These are phyloP conservation scores for Astrothelium subdiscretum DNA, from an alignment of 495 filamentous ascomycete species.

Conservation along the genomic window DNA sequence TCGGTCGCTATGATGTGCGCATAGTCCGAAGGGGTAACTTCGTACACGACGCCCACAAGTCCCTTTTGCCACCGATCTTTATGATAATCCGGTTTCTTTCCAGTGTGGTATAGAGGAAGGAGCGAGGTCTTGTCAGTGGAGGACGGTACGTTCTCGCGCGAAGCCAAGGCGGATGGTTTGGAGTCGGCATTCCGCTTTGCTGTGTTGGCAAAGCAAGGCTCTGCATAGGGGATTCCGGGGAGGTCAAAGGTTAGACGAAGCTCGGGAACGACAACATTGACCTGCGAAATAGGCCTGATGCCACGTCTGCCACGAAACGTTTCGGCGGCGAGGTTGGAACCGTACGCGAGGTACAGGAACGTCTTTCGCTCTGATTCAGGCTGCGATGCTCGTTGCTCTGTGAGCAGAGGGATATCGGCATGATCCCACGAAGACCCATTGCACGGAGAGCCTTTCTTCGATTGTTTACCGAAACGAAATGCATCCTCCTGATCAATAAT, in stretches of 20 bases:
- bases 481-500: neutral
- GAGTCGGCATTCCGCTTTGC: conserved; percentile 37
- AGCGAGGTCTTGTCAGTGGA: conserved; percentile 7
- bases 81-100: conserved; percentile 24
- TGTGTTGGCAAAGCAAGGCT: conserved; percentile 89
- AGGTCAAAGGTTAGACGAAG: conserved; percentile 75
- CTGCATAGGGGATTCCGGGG: conserved; percentile 70
- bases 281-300: conserved; percentile 63
- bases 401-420: neutral
- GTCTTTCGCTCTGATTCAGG: conserved; percentile 32
- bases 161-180: neutral
- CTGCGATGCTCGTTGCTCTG: neutral
- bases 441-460: neutral
- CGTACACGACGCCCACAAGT: conserved; percentile 87
- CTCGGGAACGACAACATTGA: conserved; percentile 69
- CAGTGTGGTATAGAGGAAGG: conserved; percentile 21
- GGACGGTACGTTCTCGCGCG: neutral
- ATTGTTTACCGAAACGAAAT: neutral
- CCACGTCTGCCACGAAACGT: conserved; percentile 66
- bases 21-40: conserved; percentile 73
- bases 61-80: conserved; percentile 59
- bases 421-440: neutral
- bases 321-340: conserved; percentile 69
- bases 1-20: conserved; percentile 81
- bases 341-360: conserved; percentile 87